Base-by-base conservation (phyloP, 164 flowering plant genomes). In the Nymphaea thermarum region DNA sequence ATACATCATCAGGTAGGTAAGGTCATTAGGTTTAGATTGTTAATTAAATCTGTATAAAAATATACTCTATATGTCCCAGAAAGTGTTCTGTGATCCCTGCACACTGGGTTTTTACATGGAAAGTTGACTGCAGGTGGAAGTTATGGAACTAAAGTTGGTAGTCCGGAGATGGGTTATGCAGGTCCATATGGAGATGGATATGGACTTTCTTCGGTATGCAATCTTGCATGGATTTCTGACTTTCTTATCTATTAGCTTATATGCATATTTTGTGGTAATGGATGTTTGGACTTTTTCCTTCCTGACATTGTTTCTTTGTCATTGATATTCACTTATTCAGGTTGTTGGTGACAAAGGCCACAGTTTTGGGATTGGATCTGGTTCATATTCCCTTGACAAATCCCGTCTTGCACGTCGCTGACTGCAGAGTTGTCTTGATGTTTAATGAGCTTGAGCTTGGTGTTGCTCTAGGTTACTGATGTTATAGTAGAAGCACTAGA, bases 151-250 rank as follows among this genome's bases (percentile, higher is more conserved):
- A 85, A 81, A 53, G 82, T 67, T 65, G 73, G 78, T 71, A 81
- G 80, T 47, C 73, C 84, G 15, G 89, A 83, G n/a, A 86, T 82
- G 41, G 76, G 71, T 43, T 85, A 72, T 70, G 74, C 85, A 71
- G 64, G 82, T 69, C 71, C 87, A 42, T 87, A 82, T 82, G 94
- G 87, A 47, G 89, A 86, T 78, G 85, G 85, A 68, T 87, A 88
- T 78, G 85, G 85, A 25, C 65, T 64, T 80, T 88, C 77, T 72
- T 42, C 74, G 91, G 98, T 90, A 82, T 66, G 82, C 62, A n/a
- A 12, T 16, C 42, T n/a, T 51, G 25, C n/a, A 47, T 61, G 3
- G 14, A 7, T 25, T n/a, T 42, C 7, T 16, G 36, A 51, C 14
- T 25, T 25, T 1, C 36, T 25, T 25, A 53, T 2, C n/a, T 66